Conservation (phyloP, 2,329 filamentous ascomycete species). For the Aspergillus tubingensis region DNA sequence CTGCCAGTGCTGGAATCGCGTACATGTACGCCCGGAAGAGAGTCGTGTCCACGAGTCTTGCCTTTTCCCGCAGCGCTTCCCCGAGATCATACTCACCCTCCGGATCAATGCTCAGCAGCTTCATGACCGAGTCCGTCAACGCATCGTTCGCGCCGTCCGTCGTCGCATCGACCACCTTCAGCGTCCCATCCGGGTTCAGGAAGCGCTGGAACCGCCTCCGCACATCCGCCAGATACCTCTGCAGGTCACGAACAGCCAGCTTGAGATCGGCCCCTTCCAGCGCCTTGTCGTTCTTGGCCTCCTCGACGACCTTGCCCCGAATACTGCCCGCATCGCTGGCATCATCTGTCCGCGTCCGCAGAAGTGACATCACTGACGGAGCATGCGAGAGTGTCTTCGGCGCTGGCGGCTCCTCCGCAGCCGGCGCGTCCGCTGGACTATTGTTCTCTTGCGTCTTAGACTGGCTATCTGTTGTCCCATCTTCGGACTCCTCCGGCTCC, state of each 20-base stretch:
- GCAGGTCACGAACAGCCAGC: conserved; percentile 77
- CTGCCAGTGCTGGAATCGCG: conserved; percentile 78
- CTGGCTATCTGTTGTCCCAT: conserved; percentile 25
- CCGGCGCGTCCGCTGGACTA: conserved; percentile 26
- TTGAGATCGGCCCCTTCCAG: conserved; percentile 78
- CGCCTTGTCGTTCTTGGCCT: conserved; percentile 28
- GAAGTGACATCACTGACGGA: conserved; percentile 42
- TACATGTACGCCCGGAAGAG: conserved; percentile 96
- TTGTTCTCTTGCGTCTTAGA: conserved; percentile 33
- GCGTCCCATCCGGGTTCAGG: conserved; percentile 59
- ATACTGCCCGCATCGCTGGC: conserved; percentile 43
- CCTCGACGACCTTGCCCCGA: conserved; percentile 36
- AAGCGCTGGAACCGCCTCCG: conserved; percentile 65
- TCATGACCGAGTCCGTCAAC: conserved; percentile 47
- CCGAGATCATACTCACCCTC: conserved; percentile 64
- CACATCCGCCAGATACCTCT: conserved; percentile 84
- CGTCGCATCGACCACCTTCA: conserved; percentile 38
- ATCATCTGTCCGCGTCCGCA: conserved; percentile 40
- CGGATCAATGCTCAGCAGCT: conserved; percentile 50
- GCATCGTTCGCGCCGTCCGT: conserved; percentile 39
- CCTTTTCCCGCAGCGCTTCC: conserved; percentile 71
- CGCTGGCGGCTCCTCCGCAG: conserved; percentile 28
- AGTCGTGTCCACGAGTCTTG: conserved; percentile 86
- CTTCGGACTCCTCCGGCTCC: conserved; percentile 44
- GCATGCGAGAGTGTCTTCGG: conserved; percentile 34